phyloP scores from a whole-genome alignment of 2,329 filamentous ascomycete species.

The Ophiostoma ulmi region DNA sequence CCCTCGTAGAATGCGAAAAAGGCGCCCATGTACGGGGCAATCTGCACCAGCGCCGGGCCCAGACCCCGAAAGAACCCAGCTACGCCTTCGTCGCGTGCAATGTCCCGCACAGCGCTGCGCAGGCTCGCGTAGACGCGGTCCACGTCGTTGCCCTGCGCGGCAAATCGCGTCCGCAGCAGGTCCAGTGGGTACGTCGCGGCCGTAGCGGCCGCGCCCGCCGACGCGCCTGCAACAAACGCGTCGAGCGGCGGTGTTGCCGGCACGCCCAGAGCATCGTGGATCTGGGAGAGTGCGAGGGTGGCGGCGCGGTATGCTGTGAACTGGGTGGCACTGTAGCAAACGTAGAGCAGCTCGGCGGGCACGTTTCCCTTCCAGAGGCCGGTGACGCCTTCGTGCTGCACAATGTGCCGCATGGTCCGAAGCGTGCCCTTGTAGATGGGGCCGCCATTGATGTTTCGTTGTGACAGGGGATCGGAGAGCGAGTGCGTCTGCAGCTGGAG shows the following conservation, averaged over 20 bases:
- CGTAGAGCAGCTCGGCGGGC: constrained; percentile 88
- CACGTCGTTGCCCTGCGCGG: constrained; percentile 73
- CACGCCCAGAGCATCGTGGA: constrained; percentile 33
- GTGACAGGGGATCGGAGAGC: constrained; percentile 65
- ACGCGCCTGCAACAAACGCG: constrained; percentile 77
- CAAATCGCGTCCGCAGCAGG: constrained; percentile 87
- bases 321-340: constrained; percentile 83
- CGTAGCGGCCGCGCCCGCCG: constrained; percentile 77
- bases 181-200: constrained; percentile 87
- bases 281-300: constrained; percentile 59
- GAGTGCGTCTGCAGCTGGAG: constrained; percentile 90
- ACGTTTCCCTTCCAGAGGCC: constrained; percentile 97
- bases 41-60: constrained; percentile 74
- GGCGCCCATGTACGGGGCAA: constrained; percentile 93
- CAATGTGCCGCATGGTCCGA: constrained; percentile 69
- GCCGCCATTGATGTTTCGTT: constrained; percentile 44
- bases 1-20: constrained; percentile 90
- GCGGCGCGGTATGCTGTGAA: constrained; percentile 81
- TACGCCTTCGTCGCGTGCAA: constrained; percentile 67
- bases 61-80: constrained; percentile 85
- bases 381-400: constrained; percentile 74
- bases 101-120: constrained; percentile 62
- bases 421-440: constrained; percentile 69
- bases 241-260: constrained; percentile 61
- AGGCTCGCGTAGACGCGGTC: constrained; percentile 73